Conservation (phyloP, 768 basidiomycete genomes). For the Rhodotorula graminis region DNA sequence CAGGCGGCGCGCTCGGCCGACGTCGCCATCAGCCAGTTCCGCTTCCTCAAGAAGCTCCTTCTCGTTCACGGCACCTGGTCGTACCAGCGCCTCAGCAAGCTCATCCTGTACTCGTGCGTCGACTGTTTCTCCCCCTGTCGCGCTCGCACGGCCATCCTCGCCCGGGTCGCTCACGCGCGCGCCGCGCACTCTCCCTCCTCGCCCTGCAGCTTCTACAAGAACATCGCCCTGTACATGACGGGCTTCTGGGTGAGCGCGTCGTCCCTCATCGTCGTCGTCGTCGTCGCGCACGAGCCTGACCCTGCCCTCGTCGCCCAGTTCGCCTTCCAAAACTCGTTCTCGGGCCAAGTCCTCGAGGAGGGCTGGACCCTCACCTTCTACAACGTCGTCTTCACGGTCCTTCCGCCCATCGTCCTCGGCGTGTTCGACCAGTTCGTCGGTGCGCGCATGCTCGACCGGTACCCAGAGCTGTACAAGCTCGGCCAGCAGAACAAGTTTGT, state of each 20-base stretch:
- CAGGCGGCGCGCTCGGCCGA: slow-evolving; percentile 98
- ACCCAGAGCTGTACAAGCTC: slow-evolving; percentile 90
- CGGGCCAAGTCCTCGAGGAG: slow-evolving; percentile 96
- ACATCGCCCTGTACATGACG: slow-evolving; percentile 96
- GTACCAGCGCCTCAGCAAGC: slow-evolving; percentile 86
- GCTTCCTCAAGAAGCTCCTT: slow-evolving; percentile 86
- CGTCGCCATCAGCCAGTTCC: slow-evolving; percentile 87
- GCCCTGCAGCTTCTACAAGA: slow-evolving; percentile 69
- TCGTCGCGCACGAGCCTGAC: neutral
- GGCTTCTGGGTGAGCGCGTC: slow-evolving; percentile 78
- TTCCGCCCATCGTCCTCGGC: slow-evolving; percentile 95
- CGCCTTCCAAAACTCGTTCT: slow-evolving; percentile 99
- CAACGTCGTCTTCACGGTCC: slow-evolving; percentile 77
- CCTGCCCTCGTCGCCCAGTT: slow-evolving; percentile 54
- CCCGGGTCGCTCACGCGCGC: neutral
- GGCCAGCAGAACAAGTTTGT: slow-evolving; percentile 88
- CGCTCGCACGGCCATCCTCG: neutral
- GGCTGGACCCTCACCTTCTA: slow-evolving; percentile 98
- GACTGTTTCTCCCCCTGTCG: neutral
- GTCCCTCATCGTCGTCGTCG: neutral
- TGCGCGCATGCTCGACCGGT: slow-evolving; percentile 89
- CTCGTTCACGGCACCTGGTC: slow-evolving; percentile 99
- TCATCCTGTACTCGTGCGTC: slow-evolving; percentile 79
- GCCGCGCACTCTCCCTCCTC: neutral
- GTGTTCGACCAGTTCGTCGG: slow-evolving; percentile 98